These are phyloP conservation scores for Rhizophora mangle DNA, from an alignment of 345 rosid species.

Conservation along the genomic window DNA sequence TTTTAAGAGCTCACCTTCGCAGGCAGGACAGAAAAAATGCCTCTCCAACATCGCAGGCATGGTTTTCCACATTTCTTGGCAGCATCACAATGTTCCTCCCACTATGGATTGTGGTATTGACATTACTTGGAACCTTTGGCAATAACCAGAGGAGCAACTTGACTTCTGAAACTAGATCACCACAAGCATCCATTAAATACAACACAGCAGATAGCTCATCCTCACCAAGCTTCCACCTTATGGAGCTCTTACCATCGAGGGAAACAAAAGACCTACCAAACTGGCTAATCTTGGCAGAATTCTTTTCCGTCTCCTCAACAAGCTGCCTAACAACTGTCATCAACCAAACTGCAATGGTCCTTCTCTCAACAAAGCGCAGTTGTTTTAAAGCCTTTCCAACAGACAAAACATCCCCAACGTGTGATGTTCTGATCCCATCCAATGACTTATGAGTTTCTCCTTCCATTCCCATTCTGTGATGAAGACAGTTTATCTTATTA, in stretches of 20 bases:
- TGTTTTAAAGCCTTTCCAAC: slow-evolving; percentile 72
- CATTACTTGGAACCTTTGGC: slow-evolving; percentile 62
- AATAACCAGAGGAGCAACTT: slow-evolving; percentile 89
- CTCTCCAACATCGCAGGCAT: slow-evolving; percentile 76
- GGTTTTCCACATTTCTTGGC: slow-evolving; percentile 65
- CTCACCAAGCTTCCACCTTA: slow-evolving; percentile 83
- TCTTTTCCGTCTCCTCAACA: slow-evolving; percentile 77
- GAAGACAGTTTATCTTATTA: slow-evolving; percentile 63
- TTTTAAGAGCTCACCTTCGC: slow-evolving; percentile 53
- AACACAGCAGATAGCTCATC: slow-evolving; percentile 75
- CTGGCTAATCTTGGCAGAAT: slow-evolving; percentile 56
- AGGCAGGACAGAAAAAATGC: slow-evolving; percentile 69
- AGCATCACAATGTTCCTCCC: slow-evolving; percentile 59
- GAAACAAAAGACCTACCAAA: slow-evolving; percentile 48
- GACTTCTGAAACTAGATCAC: slow-evolving; percentile 66
- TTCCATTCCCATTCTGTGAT: slow-evolving; percentile 60
- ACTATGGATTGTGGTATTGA: slow-evolving; percentile 59
- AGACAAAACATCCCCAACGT: slow-evolving; percentile 52
- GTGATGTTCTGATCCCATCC: slow-evolving; percentile 51
- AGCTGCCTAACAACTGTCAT: slow-evolving; percentile 61
- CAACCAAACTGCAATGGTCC: slow-evolving; percentile 76
- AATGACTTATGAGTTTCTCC: slow-evolving; percentile 52
- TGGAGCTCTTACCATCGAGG: slow-evolving; percentile 53
- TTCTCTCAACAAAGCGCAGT: slow-evolving; percentile 71
- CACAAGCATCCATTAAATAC: slow-evolving; percentile 74